Conservation (phyloP, 176 grass and related monocot species). For the Cocos nucifera region DNA sequence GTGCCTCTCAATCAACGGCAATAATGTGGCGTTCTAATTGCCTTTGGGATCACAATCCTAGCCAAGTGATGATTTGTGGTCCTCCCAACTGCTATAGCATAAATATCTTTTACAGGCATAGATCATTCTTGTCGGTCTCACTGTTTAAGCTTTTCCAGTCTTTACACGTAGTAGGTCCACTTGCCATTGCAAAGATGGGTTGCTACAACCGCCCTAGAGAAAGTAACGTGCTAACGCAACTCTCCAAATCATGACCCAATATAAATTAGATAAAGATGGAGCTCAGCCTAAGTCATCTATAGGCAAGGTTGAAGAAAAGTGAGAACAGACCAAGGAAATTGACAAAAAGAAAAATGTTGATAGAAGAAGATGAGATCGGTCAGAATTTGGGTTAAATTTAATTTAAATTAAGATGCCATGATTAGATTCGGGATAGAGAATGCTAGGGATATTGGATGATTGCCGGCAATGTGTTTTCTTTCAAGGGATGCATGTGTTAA, state of each 20-base stretch:
- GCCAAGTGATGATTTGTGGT: background rate
- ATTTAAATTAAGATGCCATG: slow-evolving; percentile 1
- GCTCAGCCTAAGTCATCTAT: background rate
- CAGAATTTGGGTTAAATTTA: background rate
- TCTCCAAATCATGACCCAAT: background rate
- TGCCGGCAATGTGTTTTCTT: slow-evolving; percentile 20
- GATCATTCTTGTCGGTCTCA: slow-evolving; percentile 58
- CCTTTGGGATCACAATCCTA: background rate
- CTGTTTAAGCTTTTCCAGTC: slow-evolving; percentile 1
- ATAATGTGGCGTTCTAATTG: background rate
- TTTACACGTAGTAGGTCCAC: slow-evolving; percentile 12
- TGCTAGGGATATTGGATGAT: slow-evolving; percentile 24
- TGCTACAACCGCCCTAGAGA: slow-evolving; percentile 34
- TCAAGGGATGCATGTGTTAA: slow-evolving; percentile 40
- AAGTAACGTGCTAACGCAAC: slow-evolving; percentile 30
- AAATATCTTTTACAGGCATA: slow-evolving; percentile 19
- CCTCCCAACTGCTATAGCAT: background rate
- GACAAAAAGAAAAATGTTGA: background rate
- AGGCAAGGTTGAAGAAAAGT: too few relatives aligned
- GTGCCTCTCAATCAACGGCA: too few relatives aligned
- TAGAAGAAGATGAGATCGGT: background rate
- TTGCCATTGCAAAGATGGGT: slow-evolving; percentile 4
- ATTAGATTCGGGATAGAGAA: slow-evolving; percentile 8
- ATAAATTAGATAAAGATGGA: background rate
- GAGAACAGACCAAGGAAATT: background rate